Evolutionary conservation across 768 basidiomycete genomes (phyloP).

Genomic region (Podaxis pistillaris): DNA sequence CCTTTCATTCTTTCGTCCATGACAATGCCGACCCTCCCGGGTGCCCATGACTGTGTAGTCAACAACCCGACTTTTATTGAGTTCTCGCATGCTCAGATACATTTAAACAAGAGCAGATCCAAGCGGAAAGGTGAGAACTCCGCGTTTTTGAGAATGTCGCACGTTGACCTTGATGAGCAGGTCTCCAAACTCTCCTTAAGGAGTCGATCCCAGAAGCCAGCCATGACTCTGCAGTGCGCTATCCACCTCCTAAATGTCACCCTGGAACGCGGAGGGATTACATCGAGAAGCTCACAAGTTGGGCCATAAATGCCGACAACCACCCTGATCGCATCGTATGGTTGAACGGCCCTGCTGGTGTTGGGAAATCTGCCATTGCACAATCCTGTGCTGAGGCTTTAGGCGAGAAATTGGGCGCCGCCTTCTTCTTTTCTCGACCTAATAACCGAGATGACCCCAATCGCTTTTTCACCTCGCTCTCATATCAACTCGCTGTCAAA

Average conservation of each 20-base stretch:
- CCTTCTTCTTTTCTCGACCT: background rate
- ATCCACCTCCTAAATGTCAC: background rate
- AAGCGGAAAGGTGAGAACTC: too few species aligned
- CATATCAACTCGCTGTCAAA: background rate
- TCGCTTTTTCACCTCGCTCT: background rate
- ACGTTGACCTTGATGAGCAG: too few species aligned
- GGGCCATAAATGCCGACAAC: background rate
- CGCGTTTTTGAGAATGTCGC: too few species aligned
- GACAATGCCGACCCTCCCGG: too few species aligned
- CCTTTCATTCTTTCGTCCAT: too few species aligned
- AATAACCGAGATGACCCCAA: background rate
- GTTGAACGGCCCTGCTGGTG: background rate
- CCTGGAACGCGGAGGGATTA: background rate
- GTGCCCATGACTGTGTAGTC: too few species aligned
- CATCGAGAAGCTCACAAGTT: background rate
- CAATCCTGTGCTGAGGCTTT: background rate
- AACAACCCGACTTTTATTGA: too few species aligned
- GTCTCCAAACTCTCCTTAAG: too few species aligned
- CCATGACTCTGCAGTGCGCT: background rate
- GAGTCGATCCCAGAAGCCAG: too few species aligned
- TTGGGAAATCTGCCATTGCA: background rate
- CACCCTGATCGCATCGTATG: background rate
- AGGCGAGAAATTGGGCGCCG: background rate
- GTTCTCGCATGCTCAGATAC: too few species aligned
- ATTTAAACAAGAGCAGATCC: too few species aligned